These are phyloP conservation scores for Trichosporon faecale DNA, from an alignment of 1,284 basidiomycete genomes.

Conservation along the genomic window DNA sequence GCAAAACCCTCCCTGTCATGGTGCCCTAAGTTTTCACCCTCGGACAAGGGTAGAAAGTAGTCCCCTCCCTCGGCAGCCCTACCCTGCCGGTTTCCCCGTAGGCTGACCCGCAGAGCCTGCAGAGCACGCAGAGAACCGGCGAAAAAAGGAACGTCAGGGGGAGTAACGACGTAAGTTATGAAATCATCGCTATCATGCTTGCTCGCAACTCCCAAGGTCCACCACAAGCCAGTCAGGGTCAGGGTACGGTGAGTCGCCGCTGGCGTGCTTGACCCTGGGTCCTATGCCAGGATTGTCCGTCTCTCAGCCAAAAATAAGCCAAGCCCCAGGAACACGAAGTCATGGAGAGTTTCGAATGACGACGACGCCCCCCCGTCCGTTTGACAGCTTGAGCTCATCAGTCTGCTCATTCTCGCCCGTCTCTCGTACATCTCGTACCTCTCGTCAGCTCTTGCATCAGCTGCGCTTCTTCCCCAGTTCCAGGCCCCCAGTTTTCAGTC, in stretches of 20 bases:
- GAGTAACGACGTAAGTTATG: not conserved
- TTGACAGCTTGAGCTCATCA: not conserved
- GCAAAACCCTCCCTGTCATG: not conserved
- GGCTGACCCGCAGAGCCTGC: not conserved
- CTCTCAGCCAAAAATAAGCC: not conserved
- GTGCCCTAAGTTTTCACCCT: not conserved
- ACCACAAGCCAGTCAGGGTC: too few relatives aligned
- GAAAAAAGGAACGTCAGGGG: not conserved
- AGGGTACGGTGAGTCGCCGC: not conserved
- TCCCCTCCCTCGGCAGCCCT: not conserved
- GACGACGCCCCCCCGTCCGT: not conserved
- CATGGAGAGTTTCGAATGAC: not conserved
- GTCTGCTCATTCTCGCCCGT: not conserved
- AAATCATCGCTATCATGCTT: not conserved
- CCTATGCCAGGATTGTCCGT: not conserved
- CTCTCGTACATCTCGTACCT: not conserved
- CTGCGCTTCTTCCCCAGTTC: not conserved
- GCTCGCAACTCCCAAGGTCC: not conserved
- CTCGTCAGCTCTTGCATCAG: not conserved
- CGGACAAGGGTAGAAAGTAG: not conserved
- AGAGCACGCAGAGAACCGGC: too few relatives aligned
- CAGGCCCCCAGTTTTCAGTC: not conserved
- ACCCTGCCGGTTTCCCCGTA: not conserved
- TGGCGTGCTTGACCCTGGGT: not conserved
- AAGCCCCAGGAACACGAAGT: not conserved